phyloP scores from a whole-genome alignment of 2,329 filamentous ascomycete genomes.

The Aspergillus unguis region DNA sequence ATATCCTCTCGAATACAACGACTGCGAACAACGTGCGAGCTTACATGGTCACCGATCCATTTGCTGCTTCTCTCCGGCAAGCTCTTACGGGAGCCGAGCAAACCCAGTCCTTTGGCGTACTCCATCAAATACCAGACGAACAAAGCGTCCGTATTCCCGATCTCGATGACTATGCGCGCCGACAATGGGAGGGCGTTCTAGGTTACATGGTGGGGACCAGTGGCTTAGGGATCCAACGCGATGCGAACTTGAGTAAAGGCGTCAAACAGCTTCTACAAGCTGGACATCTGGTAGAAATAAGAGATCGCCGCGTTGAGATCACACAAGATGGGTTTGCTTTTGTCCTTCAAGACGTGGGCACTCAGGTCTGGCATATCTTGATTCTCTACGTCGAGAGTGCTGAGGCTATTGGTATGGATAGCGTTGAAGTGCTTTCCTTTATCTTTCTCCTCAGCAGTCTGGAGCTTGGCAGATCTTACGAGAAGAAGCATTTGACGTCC shows the following conservation, averaged over 20 bases:
- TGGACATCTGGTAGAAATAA: constrained; percentile 72
- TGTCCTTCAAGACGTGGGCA: constrained; percentile 88
- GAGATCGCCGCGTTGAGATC: constrained; percentile 62
- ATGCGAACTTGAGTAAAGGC: constrained; percentile 61
- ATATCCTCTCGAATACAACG: constrained; percentile 70
- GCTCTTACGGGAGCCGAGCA: constrained; percentile 83
- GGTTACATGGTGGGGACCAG: constrained; percentile 79
- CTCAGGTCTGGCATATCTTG: constrained; percentile 93
- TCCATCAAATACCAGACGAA: constrained; percentile 63
- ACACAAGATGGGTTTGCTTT: constrained; percentile 94
- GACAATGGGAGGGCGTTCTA: constrained; percentile 92
- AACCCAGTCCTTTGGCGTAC: constrained; percentile 87
- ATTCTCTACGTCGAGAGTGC: constrained; percentile 89
- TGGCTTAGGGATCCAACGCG: constrained; percentile 47
- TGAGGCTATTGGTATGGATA: constrained; percentile 71
- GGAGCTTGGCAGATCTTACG: constrained; percentile 87
- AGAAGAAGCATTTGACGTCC: constrained; percentile 75
- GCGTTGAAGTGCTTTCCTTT: constrained; percentile 91
- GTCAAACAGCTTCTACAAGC: constrained; percentile 81
- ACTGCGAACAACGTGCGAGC: constrained; percentile 62
- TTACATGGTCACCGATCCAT: constrained; percentile 75
- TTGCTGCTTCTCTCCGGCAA: constrained; percentile 76
- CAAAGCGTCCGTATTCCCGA: constrained; percentile 65
- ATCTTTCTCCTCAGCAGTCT: constrained; percentile 92
- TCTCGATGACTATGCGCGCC: constrained; percentile 79